phyloP scores from a whole-genome alignment of 2,329 filamentous ascomycete genomes.

The Hypocrella siamensis region DNA sequence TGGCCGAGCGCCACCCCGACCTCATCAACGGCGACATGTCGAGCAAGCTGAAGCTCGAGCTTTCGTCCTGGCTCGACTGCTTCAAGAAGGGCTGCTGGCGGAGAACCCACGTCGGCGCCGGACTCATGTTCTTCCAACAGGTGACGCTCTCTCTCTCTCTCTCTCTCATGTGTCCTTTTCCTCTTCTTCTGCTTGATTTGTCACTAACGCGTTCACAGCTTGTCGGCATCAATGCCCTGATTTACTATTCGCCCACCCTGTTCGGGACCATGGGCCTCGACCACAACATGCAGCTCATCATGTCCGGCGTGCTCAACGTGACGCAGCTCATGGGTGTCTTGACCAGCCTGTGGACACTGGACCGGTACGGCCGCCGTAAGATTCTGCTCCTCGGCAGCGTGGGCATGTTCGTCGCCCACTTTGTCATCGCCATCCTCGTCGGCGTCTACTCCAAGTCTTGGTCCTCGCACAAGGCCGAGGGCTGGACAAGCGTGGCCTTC shows the following conservation, averaged over 20 bases:
- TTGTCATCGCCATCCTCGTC: constrained; percentile 12
- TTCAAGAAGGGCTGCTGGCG: constrained; percentile 32
- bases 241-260: constrained; percentile 43
- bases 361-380: constrained; percentile 11
- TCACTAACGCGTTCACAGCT: constrained; percentile 5
- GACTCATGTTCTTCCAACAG: constrained; percentile 43
- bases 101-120: constrained; percentile 26
- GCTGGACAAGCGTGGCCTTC: constrained; percentile 14
- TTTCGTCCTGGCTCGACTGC: constrained; percentile 32
- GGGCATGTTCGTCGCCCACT: constrained; percentile 11
- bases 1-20: constrained; percentile 16
- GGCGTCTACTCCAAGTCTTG: constrained; percentile 10
- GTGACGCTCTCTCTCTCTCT: constrained; percentile 13
- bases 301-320: constrained; percentile 16
- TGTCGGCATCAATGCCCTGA: constrained; percentile 23
- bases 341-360: constrained; percentile 27
- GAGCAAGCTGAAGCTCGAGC: constrained; percentile 26
- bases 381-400: constrained; percentile 11
- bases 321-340: constrained; percentile 19
- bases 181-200: neutral
- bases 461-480: constrained; percentile 10
- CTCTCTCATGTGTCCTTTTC: neutral
- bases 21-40: constrained; percentile 16
- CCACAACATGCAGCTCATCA: constrained; percentile 14
- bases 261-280: constrained; percentile 37